Evolutionary conservation across 78 protist genomes (phyloP), one percentile per base, ranked within the genome.

Genomic region (Cavenderia fasciculata): DNA sequence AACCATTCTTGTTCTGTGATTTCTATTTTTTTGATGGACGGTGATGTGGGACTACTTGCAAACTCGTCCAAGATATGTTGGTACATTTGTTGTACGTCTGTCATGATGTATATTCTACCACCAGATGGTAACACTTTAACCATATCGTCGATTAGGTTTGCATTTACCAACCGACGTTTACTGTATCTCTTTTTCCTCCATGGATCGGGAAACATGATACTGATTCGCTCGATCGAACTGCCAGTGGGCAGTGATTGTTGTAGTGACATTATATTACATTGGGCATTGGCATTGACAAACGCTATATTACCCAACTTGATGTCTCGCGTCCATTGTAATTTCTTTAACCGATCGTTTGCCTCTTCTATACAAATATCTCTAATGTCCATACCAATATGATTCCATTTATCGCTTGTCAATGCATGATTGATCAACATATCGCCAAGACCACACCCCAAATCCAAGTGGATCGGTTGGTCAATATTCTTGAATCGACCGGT

Each of bases 151-250:
- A 72, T 44, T 2, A 72, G 52, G 5, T 25, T 47, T 4, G 59
- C 44, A 72, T 47, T 72, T 1, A 72, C 59, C 11, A 72, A 36
- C 12, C 78, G 49, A 29, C 78, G 23, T 36, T 72, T 72, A 3
- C 16, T n/a, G 29, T 72, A 63, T 51, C 43, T 72, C 1, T 29
- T 12, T 36, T 72, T 72, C 16, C 21, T 18, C 78, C 78, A 72
- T 52, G 78, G 78, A 33, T 47, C 62, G 5, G 78, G 78, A 43
- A 72, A 72, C 38, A 72, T 59, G 4, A 72, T 46, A n/a, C 59
- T 44, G 18, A 72, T 25, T 21, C 52, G 27, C 29, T 72, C 31
- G 62, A 72, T 47, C 2, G 78, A 51, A n/a, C n/a, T n/a, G 36
- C n/a, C n/a, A n/a, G 59, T 2, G 1, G 78, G 78, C 19, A 72